A percentile compares a stretch with the other conserved stretches of the same genome.
Evolutionary conservation across 139 green algal genomes (phyloP).

Genomic region (Chlamydomonas schloesseri): DNA sequence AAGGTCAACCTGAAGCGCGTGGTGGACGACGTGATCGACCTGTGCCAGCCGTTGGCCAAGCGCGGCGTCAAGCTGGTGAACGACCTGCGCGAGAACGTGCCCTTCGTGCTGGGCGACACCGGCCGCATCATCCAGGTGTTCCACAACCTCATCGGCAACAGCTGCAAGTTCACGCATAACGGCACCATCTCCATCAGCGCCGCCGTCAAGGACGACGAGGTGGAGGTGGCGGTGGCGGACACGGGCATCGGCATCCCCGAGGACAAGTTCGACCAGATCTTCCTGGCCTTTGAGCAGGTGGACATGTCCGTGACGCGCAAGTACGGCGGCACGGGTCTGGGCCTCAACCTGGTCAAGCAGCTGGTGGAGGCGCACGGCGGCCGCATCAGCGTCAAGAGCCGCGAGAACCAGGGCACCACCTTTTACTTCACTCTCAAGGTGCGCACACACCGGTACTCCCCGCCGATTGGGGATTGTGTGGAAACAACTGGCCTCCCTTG

Average conservation of each 20-base stretch:
- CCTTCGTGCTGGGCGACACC: conserved; percentile 60
- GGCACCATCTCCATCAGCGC: conserved; percentile 52
- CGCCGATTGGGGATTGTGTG: background rate
- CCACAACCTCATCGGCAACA: conserved; percentile 69
- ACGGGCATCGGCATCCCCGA: conserved; percentile 61
- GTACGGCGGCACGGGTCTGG: conserved; percentile 84
- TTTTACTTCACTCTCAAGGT: conserved; percentile 76
- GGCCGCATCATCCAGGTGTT: conserved; percentile 59
- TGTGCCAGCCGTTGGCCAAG: conserved; percentile 62
- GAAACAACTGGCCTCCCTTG: too few relatives aligned
- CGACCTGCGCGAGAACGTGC: conserved; percentile 47
- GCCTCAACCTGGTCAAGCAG: conserved; percentile 72
- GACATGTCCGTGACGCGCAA: conserved; percentile 78
- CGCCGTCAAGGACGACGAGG: conserved; percentile 34
- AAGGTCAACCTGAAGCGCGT: conserved; percentile 64
- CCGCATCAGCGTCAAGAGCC: conserved; percentile 56
- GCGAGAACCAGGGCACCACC: conserved; percentile 58
- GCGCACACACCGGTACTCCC: background rate
- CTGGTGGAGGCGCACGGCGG: conserved; percentile 77
- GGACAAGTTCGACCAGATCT: conserved; percentile 58
- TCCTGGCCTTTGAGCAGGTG: conserved; percentile 70
- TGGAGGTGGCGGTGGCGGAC: conserved; percentile 76
- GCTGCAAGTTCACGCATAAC: conserved; percentile 68
- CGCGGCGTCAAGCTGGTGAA: conserved; percentile 60
- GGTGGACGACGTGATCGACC: conserved; percentile 72